These are phyloP conservation scores for Daldinia caldariorum DNA, from an alignment of 495 filamentous ascomycete genomes.

Conservation along the genomic window DNA sequence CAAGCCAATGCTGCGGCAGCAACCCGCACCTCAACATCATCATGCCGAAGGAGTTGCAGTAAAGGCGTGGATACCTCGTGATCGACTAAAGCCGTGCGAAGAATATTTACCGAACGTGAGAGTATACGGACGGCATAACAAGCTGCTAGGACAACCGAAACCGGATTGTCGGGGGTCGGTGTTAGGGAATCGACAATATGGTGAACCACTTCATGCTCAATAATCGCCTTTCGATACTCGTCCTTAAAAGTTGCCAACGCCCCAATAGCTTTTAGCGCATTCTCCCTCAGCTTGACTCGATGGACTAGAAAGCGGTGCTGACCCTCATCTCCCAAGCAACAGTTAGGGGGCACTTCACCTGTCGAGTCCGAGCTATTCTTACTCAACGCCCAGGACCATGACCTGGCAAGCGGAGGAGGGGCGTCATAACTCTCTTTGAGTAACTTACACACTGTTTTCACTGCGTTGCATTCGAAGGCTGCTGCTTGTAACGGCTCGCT, in stretches of 20 bases:
- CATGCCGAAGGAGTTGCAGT: constrained; percentile 78
- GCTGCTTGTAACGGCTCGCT: constrained; percentile 80
- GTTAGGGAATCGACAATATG: constrained; percentile 87
- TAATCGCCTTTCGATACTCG: constrained; percentile 81
- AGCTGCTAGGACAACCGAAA: constrained; percentile 81
- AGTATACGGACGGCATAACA: constrained; percentile 81
- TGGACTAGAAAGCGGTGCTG: constrained; percentile 72
- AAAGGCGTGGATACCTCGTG: constrained; percentile 81
- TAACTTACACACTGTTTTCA: constrained; percentile 77
- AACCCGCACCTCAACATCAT: constrained; percentile 82
- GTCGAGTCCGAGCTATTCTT: constrained; percentile 22
- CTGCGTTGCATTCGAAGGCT: constrained; percentile 78
- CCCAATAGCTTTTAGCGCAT: constrained; percentile 79
- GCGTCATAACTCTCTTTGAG: constrained; percentile 74
- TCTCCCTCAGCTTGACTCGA: constrained; percentile 78
- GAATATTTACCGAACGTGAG: constrained; percentile 81
- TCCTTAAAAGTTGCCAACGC: constrained; percentile 83
- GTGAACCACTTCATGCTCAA: constrained; percentile 79
- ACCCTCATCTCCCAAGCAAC: constrained; percentile 68
- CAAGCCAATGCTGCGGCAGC: constrained; percentile 83
- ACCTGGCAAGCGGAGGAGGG: constrained; percentile 50
- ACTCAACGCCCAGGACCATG: constrained; percentile 56
- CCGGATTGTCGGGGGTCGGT: constrained; percentile 61
- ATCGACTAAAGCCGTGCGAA: constrained; percentile 89
- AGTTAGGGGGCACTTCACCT: constrained; percentile 41